phyloP scores from a whole-genome alignment of 1,139 yeast genomes.

The Yamadazyma atmosphaerica region DNA sequence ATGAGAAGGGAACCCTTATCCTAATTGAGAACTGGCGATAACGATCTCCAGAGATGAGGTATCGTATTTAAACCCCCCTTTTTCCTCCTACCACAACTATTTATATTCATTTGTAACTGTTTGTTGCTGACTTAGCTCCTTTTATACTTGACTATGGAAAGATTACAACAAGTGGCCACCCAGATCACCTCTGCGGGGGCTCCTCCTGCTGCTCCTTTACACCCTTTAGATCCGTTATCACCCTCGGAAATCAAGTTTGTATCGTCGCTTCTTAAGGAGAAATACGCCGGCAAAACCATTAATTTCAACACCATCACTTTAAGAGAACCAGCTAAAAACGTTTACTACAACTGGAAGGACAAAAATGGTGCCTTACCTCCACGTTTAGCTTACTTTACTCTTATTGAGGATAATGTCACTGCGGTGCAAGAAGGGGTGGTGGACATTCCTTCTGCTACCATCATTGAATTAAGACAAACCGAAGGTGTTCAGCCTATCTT shows the following conservation, averaged over 20 bases:
- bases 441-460: slow-evolving; percentile 49
- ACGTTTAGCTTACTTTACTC: slow-evolving; percentile 65
- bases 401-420: slow-evolving; percentile 56
- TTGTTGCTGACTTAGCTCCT: too few relatives aligned
- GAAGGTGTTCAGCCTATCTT: slow-evolving; percentile 73
- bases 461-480: slow-evolving; percentile 48
- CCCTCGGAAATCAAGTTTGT: slow-evolving; percentile 52
- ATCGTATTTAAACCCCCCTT: too few relatives aligned
- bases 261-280: slow-evolving; percentile 27
- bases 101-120: too few relatives aligned
- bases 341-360: slow-evolving; percentile 66
- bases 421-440: slow-evolving; percentile 74
- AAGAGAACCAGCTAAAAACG: slow-evolving; percentile 67
- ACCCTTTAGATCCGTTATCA: slow-evolving; percentile 73
- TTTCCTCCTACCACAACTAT: too few relatives aligned
- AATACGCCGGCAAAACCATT: slow-evolving; percentile 46
- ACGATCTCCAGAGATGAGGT: neutral
- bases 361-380: slow-evolving; percentile 61
- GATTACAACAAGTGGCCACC: slow-evolving; percentile 63
- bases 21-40: too few relatives aligned
- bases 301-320: slow-evolving; percentile 69
- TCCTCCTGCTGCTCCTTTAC: slow-evolving; percentile 56
- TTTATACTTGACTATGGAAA: slow-evolving; percentile 66
- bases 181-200: slow-evolving; percentile 60
- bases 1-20: too few relatives aligned